phyloP scores from a whole-genome alignment of 768 basidiomycete genomes.

The Rhodotorula taiwanensis region DNA sequence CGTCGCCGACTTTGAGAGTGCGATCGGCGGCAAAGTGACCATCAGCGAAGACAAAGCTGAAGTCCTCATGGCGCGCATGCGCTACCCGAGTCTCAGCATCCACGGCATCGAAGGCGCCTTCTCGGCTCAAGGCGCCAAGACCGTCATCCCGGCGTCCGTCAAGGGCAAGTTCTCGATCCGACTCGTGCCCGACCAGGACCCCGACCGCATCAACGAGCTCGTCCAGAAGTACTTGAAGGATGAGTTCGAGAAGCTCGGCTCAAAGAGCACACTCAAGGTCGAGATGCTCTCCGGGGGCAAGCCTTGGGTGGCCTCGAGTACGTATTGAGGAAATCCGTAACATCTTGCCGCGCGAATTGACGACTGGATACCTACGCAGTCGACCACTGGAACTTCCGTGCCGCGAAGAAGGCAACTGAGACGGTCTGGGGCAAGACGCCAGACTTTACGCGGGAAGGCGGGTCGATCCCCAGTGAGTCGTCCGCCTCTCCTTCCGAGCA shows the following conservation, averaged over 20 bases:
- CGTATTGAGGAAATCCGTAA: neutral
- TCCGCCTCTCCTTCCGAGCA: neutral
- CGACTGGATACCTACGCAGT: slow-evolving; percentile 36
- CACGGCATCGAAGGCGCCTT: slow-evolving; percentile 97
- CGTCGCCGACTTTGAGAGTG: slow-evolving; percentile 60
- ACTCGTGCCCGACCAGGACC: slow-evolving; percentile 80
- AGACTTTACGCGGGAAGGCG: slow-evolving; percentile 83
- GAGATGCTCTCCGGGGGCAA: slow-evolving; percentile 74
- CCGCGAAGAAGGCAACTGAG: slow-evolving; percentile 57
- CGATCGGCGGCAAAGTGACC: slow-evolving; percentile 68
- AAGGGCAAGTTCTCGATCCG: slow-evolving; percentile 87
- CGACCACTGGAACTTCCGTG: slow-evolving; percentile 88
- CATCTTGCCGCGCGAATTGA: neutral
- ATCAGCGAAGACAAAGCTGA: slow-evolving; percentile 67
- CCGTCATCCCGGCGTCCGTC: slow-evolving; percentile 84
- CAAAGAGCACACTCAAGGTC: slow-evolving; percentile 70
- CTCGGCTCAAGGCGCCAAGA: slow-evolving; percentile 72
- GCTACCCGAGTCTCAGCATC: slow-evolving; percentile 59
- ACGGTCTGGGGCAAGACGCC: slow-evolving; percentile 65
- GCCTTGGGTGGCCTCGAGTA: slow-evolving; percentile 62
- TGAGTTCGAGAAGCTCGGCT: slow-evolving; percentile 77
- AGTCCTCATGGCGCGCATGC: slow-evolving; percentile 89
- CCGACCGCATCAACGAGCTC: slow-evolving; percentile 63
- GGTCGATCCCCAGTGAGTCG: slow-evolving; percentile 19
- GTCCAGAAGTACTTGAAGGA: slow-evolving; percentile 63